phyloP scores from a whole-genome alignment of 1,284 basidiomycete species.

The Austroboletus niveus region DNA sequence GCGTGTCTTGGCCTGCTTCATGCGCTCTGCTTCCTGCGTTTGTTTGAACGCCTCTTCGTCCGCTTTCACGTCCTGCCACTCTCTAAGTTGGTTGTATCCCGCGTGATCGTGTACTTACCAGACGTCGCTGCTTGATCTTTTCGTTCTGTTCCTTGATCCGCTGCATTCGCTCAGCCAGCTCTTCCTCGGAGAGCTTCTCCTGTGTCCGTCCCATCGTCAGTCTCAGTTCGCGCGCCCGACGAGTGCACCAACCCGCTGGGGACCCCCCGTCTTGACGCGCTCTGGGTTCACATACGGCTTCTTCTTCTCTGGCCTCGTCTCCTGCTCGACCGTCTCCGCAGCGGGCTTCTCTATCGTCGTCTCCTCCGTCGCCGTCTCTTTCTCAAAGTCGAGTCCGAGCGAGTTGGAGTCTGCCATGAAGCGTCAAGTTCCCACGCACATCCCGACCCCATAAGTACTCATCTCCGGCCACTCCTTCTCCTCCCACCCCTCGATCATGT shows the following conservation, averaged over 20 bases:
- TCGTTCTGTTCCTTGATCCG: slow-evolving; percentile 76
- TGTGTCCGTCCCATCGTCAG: slow-evolving; percentile 31
- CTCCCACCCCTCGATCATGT: slow-evolving; percentile 56
- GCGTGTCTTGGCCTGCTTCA: slow-evolving; percentile 51
- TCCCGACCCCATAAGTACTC: slow-evolving; percentile 3
- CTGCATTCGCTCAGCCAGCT: slow-evolving; percentile 68
- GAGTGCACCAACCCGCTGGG: slow-evolving; percentile 53
- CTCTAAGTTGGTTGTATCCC: slow-evolving; percentile 2
- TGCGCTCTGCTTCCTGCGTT: slow-evolving; percentile 58
- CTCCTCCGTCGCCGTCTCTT: slow-evolving; percentile 16
- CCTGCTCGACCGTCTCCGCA: slow-evolving; percentile 6
- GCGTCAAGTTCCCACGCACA: slow-evolving; percentile 22
- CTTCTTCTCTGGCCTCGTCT: slow-evolving; percentile 38
- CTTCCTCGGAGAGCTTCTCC: slow-evolving; percentile 75
- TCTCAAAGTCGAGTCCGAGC: slow-evolving; percentile 65
- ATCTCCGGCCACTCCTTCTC: background rate
- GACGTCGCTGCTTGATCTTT: slow-evolving; percentile 73
- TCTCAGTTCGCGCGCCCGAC: background rate
- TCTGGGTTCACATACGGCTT: slow-evolving; percentile 74
- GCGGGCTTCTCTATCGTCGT: slow-evolving; percentile 9
- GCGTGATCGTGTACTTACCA: slow-evolving; percentile 42
- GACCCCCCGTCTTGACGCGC: slow-evolving; percentile 76
- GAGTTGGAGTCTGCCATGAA: slow-evolving; percentile 47
- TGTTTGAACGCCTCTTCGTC: slow-evolving; percentile 76
- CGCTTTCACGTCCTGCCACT: slow-evolving; percentile 63